phyloP scores from a whole-genome alignment of 2,329 filamentous ascomycete species.

The Amauroascus verrucosus region DNA sequence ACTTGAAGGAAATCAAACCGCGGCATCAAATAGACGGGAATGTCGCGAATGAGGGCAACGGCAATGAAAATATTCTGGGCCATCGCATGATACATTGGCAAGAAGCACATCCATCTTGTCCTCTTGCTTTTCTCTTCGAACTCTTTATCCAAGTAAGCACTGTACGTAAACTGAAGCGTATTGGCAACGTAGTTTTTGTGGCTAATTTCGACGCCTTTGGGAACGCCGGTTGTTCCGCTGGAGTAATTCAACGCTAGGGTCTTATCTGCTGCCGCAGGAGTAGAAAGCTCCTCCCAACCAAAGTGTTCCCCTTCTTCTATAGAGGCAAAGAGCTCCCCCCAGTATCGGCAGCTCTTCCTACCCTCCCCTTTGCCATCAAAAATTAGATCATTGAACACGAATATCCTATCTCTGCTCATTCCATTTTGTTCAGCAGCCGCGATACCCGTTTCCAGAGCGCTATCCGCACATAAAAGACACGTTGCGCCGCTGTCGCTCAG shows the following conservation, averaged over 20 bases:
- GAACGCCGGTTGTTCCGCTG: conserved; percentile 62
- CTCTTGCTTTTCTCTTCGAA: conserved; percentile 37
- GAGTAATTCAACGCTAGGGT: conserved; percentile 69
- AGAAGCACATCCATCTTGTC: conserved; percentile 50
- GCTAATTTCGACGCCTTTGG: conserved; percentile 75
- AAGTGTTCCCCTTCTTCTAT: conserved; percentile 47
- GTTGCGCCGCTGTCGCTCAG: conserved; percentile 58
- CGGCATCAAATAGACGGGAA: conserved; percentile 67
- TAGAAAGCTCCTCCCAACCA: conserved; percentile 47
- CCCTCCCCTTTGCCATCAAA: conserved; percentile 35
- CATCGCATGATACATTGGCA: conserved; percentile 68
- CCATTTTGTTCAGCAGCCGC: conserved; percentile 54
- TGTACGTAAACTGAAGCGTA: conserved; percentile 48
- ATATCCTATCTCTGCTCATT: conserved; percentile 48
- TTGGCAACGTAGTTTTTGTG: conserved; percentile 69
- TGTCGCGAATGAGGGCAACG: conserved; percentile 44
- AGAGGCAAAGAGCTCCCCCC: conserved; percentile 51
- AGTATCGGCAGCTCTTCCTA: conserved; percentile 45
- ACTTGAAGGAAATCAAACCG: conserved; percentile 66
- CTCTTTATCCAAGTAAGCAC: conserved; percentile 40
- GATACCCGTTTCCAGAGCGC: conserved; percentile 51
- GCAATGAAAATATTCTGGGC: conserved; percentile 62
- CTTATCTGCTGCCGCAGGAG: conserved; percentile 25
- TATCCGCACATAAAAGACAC: conserved; percentile 56
- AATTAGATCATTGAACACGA: conserved; percentile 52